Evolutionary conservation across 1,284 basidiomycete genomes (phyloP), one percentile per base, ranked within the genome.

Genomic region (Heterobasidion irregulare): DNA sequence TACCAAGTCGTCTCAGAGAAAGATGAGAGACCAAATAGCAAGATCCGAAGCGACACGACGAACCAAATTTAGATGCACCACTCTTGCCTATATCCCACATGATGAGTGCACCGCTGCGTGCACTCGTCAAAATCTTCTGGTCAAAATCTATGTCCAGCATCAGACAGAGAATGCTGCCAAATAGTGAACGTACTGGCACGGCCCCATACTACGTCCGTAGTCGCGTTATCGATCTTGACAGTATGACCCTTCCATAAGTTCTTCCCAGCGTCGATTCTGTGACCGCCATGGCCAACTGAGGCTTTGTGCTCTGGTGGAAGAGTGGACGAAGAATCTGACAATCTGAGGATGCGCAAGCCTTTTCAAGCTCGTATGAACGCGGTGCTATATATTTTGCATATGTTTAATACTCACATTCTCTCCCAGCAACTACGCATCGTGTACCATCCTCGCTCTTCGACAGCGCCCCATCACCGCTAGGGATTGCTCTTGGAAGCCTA

Each of bases 131-230:
- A 53, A 94, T 82, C 71, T 93, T 94, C 66, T 82, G 84, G 62
- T 76, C 83, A 69, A 83, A 90, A 10, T 70, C 91, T 94, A 55
- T 2, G 12, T 32, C 46, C 46, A 18, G 10, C 12, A n/a, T 18
- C 46, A 47, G 18, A 47, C 10, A 47, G 18, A 47, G 18, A 26
- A 12, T 52, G 43, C 6, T 32, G 18, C 7, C 19, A n/a, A 50
- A 32, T 18, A 15, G 34, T 19, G 18, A 35, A 79, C 86, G 63
- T 64, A 92, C 91, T 70, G 55, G 84, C 87, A 58, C 79, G 76
- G 41, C 84, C 87, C 92, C 92, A 94, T 38, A 82, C 86, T 13
- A 93, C 81, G 64, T 92, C 91, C 0, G 88, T 91, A 61, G 78
- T 84, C 0, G 83, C 77, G 63, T 83, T 86, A 56, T 90, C 88